Conservation (phyloP, 257 asterid genomes). For the Lantana camara region DNA sequence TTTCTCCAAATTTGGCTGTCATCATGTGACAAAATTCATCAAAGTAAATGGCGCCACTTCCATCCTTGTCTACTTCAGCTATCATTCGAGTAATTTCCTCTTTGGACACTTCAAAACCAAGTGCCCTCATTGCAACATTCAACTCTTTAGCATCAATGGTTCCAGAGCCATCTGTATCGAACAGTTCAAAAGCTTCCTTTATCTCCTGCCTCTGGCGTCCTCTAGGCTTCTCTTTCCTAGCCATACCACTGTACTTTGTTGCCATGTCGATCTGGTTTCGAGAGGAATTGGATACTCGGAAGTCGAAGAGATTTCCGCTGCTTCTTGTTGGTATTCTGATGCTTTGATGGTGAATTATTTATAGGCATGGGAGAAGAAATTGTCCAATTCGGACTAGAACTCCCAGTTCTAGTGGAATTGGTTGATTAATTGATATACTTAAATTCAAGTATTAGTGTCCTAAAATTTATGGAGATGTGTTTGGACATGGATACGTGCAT, state of each 20-base stretch:
- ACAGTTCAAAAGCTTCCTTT: constrained; percentile 85
- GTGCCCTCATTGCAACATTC: constrained; percentile 99
- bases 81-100: constrained; percentile 91
- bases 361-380: no score
- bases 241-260: constrained; percentile 26
- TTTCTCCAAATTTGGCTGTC: constrained; percentile 95
- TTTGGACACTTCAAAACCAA: constrained; percentile 93
- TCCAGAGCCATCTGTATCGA: constrained; percentile 93
- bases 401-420: no score
- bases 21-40: constrained; percentile 88
- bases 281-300: no score
- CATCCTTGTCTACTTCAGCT: constrained; percentile 94
- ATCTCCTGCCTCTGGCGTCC: constrained; percentile 92
- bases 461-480: no score
- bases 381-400: no score
- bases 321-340: no score
- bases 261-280: no score
- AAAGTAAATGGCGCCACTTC: constrained; percentile 90
- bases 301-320: no score
- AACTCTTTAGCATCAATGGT: constrained; percentile 91
- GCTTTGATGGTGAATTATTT: no score
- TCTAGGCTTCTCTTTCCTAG: constrained; percentile 70
- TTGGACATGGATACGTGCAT: no score
- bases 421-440: no score
- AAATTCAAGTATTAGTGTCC: no score